These are phyloP conservation scores for Sporothrix protearum DNA, from an alignment of 2,329 filamentous ascomycete species.

Conservation along the genomic window DNA sequence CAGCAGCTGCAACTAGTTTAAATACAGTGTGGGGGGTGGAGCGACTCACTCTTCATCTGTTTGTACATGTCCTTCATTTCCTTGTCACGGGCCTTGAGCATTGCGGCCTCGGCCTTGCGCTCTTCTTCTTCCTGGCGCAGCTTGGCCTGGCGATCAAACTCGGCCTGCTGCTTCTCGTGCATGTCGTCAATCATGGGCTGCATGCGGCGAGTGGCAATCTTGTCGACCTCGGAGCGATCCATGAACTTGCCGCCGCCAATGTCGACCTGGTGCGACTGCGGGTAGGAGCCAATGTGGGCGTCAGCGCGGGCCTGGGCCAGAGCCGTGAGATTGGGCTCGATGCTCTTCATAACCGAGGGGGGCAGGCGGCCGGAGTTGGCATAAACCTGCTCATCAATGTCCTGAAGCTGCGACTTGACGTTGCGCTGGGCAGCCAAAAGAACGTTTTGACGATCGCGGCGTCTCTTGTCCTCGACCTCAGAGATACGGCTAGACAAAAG, in stretches of 20 bases:
- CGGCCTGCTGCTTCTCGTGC: slow-evolving; percentile 69
- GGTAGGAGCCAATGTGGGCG: slow-evolving; percentile 52
- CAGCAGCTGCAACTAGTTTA: neutral
- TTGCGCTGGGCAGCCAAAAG: slow-evolving; percentile 79
- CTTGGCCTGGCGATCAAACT: slow-evolving; percentile 64
- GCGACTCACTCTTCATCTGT: slow-evolving; percentile 56
- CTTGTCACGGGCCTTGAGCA: slow-evolving; percentile 48
- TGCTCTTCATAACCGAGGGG: slow-evolving; percentile 65
- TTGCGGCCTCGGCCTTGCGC: slow-evolving; percentile 38
- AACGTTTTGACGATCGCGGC: slow-evolving; percentile 69
- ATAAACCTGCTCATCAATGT: slow-evolving; percentile 78
- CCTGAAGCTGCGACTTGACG: slow-evolving; percentile 72
- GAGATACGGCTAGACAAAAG: slow-evolving; percentile 19
- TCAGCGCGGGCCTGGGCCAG: slow-evolving; percentile 65
- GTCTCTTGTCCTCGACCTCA: slow-evolving; percentile 67
- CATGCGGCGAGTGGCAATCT: slow-evolving; percentile 70
- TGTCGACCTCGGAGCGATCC: slow-evolving; percentile 72
- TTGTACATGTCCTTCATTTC: slow-evolving; percentile 53
- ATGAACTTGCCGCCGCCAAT: slow-evolving; percentile 80
- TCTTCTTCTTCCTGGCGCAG: slow-evolving; percentile 59
- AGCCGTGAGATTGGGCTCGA: slow-evolving; percentile 72
- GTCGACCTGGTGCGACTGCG: slow-evolving; percentile 52
- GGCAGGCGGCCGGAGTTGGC: slow-evolving; percentile 71
- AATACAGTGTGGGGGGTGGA: neutral
- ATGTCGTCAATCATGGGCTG: slow-evolving; percentile 86